phyloP scores from a whole-genome alignment of 225 moss, liverwort and hornwort genomes.

The Neckera pumila region DNA sequence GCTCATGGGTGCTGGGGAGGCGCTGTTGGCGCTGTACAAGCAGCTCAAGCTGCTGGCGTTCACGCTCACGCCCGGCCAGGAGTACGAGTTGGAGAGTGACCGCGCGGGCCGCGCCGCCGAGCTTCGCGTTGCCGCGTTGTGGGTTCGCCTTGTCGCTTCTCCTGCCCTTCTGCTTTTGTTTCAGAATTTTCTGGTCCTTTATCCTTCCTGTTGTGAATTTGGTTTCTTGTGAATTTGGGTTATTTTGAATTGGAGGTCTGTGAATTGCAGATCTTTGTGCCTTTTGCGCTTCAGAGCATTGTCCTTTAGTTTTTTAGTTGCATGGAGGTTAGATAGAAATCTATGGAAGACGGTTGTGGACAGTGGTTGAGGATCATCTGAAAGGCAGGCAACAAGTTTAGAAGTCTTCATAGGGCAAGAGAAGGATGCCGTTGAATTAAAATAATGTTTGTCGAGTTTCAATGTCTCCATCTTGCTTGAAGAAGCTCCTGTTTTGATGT shows the following conservation, averaged over 20 bases:
- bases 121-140: slow-evolving; percentile 40
- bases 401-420: not conserved
- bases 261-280: not conserved
- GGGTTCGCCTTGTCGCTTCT: not conserved
- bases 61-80: slow-evolving; percentile 38
- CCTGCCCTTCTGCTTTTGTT: not conserved
- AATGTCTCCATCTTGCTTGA: not conserved
- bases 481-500: not conserved
- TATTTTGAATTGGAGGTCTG: too few relatives aligned
- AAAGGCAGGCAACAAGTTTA: not conserved
- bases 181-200: not conserved
- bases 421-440: not conserved
- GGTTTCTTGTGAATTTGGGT: not conserved
- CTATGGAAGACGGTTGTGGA: not conserved
- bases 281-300: not conserved
- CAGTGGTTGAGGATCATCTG: not conserved
- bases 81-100: slow-evolving; percentile 38
- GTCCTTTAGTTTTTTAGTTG: not conserved
- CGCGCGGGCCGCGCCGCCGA: slow-evolving; percentile 49
- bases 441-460: not conserved
- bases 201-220: not conserved
- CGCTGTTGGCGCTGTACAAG: slow-evolving; percentile 10
- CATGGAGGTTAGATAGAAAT: not conserved
- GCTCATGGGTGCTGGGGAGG: slow-evolving; percentile 22
- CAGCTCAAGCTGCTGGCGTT: slow-evolving; percentile 42